Percentiles rank a stretch among this genome's conserved stretches.
Conservation (phyloP, 2,329 filamentous ascomycete genomes). For the Arthrobotrys sphaeroides region DNA sequence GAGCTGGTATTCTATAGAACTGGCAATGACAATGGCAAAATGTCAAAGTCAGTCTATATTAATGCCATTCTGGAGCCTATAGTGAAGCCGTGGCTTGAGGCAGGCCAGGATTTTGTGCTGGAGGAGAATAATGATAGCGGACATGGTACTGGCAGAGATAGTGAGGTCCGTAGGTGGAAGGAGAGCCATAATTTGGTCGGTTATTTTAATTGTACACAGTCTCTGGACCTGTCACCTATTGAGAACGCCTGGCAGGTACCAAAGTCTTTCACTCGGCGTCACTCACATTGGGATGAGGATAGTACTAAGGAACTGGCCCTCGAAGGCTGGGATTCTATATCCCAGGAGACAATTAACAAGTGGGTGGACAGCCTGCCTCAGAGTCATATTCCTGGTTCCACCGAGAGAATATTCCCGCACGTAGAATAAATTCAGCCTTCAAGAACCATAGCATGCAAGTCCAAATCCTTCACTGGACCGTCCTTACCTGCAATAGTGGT, state of each 20-base stretch:
- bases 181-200: neutral
- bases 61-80: neutral
- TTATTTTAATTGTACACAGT: neutral
- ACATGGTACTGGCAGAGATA: neutral
- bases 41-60: neutral
- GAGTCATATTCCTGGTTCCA: too few species aligned
- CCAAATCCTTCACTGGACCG: too few species aligned
- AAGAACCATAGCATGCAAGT: too few species aligned
- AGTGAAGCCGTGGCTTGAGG: neutral
- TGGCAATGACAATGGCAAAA: neutral
- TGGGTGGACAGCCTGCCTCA: too few species aligned
- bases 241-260: constrained; percentile 3
- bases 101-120: neutral
- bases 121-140: neutral
- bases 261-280: neutral
- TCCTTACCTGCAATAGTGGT: too few species aligned
- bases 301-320: neutral
- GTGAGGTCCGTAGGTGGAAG: neutral
- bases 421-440: too few species aligned
- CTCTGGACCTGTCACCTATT: neutral
- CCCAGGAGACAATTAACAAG: constrained; percentile 1
- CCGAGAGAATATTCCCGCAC: too few species aligned
- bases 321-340: neutral
- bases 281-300: neutral
- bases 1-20: neutral